Percentiles rank a stretch among this genome's conserved stretches.
Conservation (phyloP, 768 basidiomycete species). For the Kondoa malvinella region DNA sequence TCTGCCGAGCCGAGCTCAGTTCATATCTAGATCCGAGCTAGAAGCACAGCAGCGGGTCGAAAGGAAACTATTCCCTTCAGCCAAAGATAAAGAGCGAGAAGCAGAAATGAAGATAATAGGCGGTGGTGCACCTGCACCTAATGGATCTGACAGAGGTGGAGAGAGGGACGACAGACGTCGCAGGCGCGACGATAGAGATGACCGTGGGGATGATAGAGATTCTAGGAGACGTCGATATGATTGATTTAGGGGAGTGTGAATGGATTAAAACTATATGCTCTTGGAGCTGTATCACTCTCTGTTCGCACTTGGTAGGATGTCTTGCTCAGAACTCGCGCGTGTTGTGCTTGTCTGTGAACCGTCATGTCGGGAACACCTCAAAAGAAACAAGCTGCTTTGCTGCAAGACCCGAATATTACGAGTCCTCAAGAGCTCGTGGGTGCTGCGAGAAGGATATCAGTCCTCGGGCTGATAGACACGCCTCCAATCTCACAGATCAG, state of each 20-base stretch:
- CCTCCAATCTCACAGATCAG: not conserved
- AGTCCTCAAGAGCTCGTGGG: not conserved
- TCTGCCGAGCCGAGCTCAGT: not conserved
- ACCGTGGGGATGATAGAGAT: not conserved
- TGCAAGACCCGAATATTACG: not conserved
- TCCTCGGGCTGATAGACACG: not conserved
- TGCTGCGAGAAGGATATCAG: not conserved
- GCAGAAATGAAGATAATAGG: constrained; percentile 18
- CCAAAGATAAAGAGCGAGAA: constrained; percentile 21
- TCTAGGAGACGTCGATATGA: not conserved
- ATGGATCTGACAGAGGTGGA: not conserved
- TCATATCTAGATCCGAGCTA: constrained; percentile 11
- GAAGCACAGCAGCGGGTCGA: constrained; percentile 21
- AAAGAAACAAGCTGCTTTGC: not conserved
- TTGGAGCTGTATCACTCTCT: no score
- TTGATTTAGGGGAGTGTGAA: not conserved
- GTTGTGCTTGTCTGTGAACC: not conserved
- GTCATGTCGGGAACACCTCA: not conserved
- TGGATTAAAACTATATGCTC: no score
- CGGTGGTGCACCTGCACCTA: not conserved
- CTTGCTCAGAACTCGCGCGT: not conserved
- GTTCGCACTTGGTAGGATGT: no score
- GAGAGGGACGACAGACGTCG: not conserved
- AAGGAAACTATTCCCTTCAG: constrained; percentile 15
- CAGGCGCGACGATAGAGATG: not conserved